Evolutionary conservation across 73 alveolate genomes (phyloP).

Genomic region (Paramecium primaurelia): DNA sequence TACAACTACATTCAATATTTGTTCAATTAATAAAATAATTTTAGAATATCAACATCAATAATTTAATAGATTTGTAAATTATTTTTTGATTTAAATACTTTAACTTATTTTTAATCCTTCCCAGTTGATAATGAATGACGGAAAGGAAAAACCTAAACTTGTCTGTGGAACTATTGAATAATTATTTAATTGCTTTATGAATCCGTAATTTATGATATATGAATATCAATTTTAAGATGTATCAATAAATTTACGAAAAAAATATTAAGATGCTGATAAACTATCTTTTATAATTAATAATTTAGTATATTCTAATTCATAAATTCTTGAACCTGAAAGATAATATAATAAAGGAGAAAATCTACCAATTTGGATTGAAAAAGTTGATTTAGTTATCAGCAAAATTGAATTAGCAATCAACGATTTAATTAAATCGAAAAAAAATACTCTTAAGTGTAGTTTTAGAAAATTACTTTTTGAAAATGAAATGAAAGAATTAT

Average conservation of each 20-base stretch:
- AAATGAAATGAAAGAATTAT: slow-evolving; percentile 31
- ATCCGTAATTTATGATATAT: background rate
- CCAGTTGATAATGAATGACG: background rate
- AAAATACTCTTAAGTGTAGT: background rate
- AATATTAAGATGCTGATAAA: background rate
- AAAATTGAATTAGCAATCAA: background rate
- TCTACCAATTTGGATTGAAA: background rate
- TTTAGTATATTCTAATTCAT: background rate
- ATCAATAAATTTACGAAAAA: background rate
- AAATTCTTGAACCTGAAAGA: background rate
- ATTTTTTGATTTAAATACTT: background rate
- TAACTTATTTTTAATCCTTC: background rate
- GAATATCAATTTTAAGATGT: background rate
- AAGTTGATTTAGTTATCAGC: background rate
- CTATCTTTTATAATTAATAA: background rate
- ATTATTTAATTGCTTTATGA: background rate
- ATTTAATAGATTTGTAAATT: background rate
- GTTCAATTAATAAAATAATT: background rate
- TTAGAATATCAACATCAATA: background rate
- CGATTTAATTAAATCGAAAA: background rate
- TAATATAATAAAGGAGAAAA: too few relatives aligned
- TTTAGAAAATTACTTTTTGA: background rate
- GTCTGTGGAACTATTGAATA: slow-evolving; percentile 10
- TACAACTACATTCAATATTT: background rate
- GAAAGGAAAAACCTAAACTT: background rate